Base-by-base conservation (phyloP, 2,329 filamentous ascomycete species). In the Diaporthe amygdali region DNA sequence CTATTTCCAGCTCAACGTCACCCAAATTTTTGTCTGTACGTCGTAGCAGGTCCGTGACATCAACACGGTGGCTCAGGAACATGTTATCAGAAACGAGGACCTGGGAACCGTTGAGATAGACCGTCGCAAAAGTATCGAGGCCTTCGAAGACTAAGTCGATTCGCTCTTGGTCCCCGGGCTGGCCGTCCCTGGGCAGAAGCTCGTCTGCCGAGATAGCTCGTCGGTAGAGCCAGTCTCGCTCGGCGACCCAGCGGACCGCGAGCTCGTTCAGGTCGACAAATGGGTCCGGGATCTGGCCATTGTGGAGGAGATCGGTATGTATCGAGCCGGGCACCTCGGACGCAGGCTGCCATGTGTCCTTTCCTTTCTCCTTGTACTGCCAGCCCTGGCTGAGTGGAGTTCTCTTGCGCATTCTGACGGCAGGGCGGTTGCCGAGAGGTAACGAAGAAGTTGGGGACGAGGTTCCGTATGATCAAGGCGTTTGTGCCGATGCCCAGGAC, bases 81-180 rank as follows among this genome's bases (percentile, higher is more conserved):
- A 96, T 96, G 80, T 94, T 95, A 70, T 94, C 90, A 14, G 89
- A 89, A 78, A 92, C 86, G 5, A 95, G 84, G 44, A 96, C 90
- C 4, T 85, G 84, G 12, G 86, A 81, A 20, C 90, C 91, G 75
- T 96, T 94, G 22, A 96, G 83, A 47, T 85, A 82, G 44, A 95
- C 93, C 0, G 87, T 92, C 2, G 93, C 93, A 81, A 93, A 94
- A 0, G 94, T 96, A 79, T 96, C 94, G 56, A 96, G 85, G 0
- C 94, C 94, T 72, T 94, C 92, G 77, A 96, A 95, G 0, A 88
- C 91, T 39, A 96, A 80, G 0, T 93, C 85, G 0, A 88, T 87
- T 80, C 76, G 14, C 77, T 78, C n/a, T 72, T 68, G 6, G 75
- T 76, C 1, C 81, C 71, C 14, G 75, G 69, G 0, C 88, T 88